These are phyloP conservation scores for Rostrohypoxylon terebratum DNA, from an alignment of 495 filamentous ascomycete species.

Conservation along the genomic window DNA sequence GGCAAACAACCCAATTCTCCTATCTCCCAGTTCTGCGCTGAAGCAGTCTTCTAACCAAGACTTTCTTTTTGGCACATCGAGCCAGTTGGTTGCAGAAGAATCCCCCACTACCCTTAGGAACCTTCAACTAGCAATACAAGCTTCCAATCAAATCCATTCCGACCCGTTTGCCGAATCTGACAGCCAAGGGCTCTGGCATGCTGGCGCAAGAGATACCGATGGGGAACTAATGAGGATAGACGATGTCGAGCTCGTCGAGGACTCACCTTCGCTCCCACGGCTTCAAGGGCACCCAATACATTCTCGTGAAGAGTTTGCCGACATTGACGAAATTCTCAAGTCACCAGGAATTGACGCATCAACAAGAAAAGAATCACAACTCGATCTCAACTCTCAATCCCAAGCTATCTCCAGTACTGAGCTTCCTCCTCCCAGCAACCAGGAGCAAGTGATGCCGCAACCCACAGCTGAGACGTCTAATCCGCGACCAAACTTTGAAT, in stretches of 20 bases:
- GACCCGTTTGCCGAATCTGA: slow-evolving; percentile 53
- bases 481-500: slow-evolving; percentile 67
- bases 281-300: neutral
- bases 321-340: slow-evolving; percentile 54
- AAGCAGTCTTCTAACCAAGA: slow-evolving; percentile 78
- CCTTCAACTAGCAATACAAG: slow-evolving; percentile 74
- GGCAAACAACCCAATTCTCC: slow-evolving; percentile 62
- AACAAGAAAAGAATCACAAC: neutral
- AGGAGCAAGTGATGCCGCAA: slow-evolving; percentile 12
- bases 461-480: slow-evolving; percentile 48
- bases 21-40: slow-evolving; percentile 79
- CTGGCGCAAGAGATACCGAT: slow-evolving; percentile 71
- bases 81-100: slow-evolving; percentile 83
- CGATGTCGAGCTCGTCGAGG: slow-evolving; percentile 66
- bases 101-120: slow-evolving; percentile 76
- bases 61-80: slow-evolving; percentile 92
- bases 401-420: slow-evolving; percentile 33
- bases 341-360: slow-evolving; percentile 30
- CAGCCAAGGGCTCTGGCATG: slow-evolving; percentile 69
- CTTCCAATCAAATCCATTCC: slow-evolving; percentile 64
- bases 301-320: slow-evolving; percentile 47
- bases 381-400: slow-evolving; percentile 22
- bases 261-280: neutral
- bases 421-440: slow-evolving; percentile 16
- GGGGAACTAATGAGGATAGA: slow-evolving; percentile 71